Evolutionary conservation across 2,329 filamentous ascomycete species (phyloP), one percentile per base, ranked within the genome.

Genomic region (Verticillium alfalfae): DNA sequence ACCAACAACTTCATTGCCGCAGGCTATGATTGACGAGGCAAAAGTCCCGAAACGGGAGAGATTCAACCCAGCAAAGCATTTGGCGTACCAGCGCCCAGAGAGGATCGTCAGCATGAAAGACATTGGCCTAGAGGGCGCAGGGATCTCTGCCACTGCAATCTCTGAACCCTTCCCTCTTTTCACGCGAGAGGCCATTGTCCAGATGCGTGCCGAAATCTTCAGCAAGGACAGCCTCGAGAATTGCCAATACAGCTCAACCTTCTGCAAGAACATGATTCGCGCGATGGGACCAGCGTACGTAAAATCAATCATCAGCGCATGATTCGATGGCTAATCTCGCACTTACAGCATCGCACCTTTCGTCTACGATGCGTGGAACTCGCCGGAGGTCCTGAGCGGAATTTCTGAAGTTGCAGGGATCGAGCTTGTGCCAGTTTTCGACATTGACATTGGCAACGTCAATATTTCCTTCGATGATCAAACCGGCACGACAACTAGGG

Each of bases 161-260:
- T 88, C 86, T 0, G 83, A 88, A 62, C 86, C 87, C 0, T 90
- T 90, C 70, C 78, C 79, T 5, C 78, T 90, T 26, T 90, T 90
- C 73, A 84, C 84, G 10, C 69, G 78, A 31, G 85, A 88, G 56
- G 86, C 87, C 2, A 78, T 90, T 58, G 73, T 81, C 68, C 79
- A 83, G 62, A 88, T 90, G 81, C 79, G 88, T 61, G 74, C 75
- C 2, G 87, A 90, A 70, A 80, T 89, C n/a, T 75, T 89, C 45
- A 81, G 80, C 60, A 77, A 83, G 1, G 78, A 83, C 39, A 84
- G 89, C 4, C 77, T 82, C 64, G 72, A 79, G 12, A 83, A 85
- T 52, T 86, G 81, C 70, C 78, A 78, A 57, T 88, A 80, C 70
- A 81, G 81, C 8, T 72, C 70, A 1, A 63, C 62, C 5, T 72